A percentile compares a stretch with the other conserved stretches of the same genome.
phyloP scores from a whole-genome alignment of 257 asterid genomes.

The Scutellaria minor region DNA sequence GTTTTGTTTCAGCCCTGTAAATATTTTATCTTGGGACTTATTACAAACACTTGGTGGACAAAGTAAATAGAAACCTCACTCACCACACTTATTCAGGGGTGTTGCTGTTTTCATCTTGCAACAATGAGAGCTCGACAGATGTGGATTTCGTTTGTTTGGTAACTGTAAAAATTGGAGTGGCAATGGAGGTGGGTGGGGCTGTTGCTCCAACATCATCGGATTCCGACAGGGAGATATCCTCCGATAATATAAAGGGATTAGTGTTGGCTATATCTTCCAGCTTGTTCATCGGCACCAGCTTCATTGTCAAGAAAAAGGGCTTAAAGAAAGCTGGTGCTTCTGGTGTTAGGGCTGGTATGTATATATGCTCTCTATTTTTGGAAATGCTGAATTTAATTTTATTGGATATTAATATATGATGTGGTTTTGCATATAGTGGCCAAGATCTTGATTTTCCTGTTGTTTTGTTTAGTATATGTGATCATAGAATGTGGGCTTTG shows the following conservation, averaged over 20 bases:
- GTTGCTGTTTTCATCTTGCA: background rate
- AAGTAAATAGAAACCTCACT: conserved; percentile 13
- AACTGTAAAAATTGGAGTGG: conserved; percentile 41
- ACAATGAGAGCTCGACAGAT: conserved; percentile 38
- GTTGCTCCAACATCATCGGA: conserved; percentile 44
- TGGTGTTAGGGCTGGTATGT: conserved; percentile 79
- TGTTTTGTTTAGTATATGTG: background rate
- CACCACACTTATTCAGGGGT: conserved; percentile 11
- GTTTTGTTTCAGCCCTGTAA: conserved; percentile 14
- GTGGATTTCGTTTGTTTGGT: conserved; percentile 9
- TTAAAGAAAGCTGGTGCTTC: conserved; percentile 87
- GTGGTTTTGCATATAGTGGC: conserved; percentile 20
- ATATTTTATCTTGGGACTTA: conserved; percentile 17
- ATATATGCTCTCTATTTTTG: background rate
- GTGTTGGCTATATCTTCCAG: conserved; percentile 84
- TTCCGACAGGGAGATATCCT: conserved; percentile 75
- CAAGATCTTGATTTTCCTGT: conserved; percentile 30
- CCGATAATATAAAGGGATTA: conserved; percentile 80
- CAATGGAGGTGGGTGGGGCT: conserved; percentile 45
- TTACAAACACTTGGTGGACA: background rate
- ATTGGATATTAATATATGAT: conserved; percentile 1
- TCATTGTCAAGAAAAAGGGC: conserved; percentile 91
- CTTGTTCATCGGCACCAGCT: conserved; percentile 84
- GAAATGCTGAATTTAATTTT: background rate
- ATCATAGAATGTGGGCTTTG: too few species aligned